A percentile compares a stretch with the other conserved stretches of the same genome.
Evolutionary conservation across 805 yeast species (phyloP).

Genomic region (Wickerhamiella siamensis): DNA sequence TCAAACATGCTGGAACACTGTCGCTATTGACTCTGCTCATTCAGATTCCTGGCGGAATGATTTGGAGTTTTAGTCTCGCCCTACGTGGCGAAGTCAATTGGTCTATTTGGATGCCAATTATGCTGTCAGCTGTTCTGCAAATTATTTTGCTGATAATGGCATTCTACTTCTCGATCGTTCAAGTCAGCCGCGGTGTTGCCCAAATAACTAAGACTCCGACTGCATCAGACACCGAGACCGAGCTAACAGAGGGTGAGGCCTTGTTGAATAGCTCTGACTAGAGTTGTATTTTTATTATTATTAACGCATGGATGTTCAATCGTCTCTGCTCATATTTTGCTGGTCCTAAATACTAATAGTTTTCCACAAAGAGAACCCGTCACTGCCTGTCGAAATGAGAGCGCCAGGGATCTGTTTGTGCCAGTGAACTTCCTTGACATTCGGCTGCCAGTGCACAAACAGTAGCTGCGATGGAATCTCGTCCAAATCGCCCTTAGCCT

Average conservation of each 20-base stretch:
- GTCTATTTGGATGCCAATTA: slow-evolving; percentile 76
- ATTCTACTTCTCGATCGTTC: slow-evolving; percentile 28
- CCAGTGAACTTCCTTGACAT: slow-evolving; percentile 97
- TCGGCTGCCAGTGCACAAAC: slow-evolving; percentile 96
- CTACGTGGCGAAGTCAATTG: slow-evolving; percentile 64
- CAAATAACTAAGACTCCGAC: slow-evolving; percentile 6
- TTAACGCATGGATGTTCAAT: background rate
- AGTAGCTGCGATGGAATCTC: slow-evolving; percentile 91
- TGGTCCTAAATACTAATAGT: slow-evolving; percentile 58
- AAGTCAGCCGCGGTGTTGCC: slow-evolving; percentile 3
- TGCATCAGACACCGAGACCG: background rate
- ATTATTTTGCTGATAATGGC: slow-evolving; percentile 49
- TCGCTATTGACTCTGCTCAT: slow-evolving; percentile 70
- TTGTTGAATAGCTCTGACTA: background rate
- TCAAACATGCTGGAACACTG: slow-evolving; percentile 68
- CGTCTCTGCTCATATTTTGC: background rate
- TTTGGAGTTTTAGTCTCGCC: slow-evolving; percentile 63
- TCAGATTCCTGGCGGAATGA: slow-evolving; percentile 80
- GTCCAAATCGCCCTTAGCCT: slow-evolving; percentile 55
- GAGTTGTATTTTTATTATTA: background rate
- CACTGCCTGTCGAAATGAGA: slow-evolving; percentile 86
- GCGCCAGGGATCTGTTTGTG: slow-evolving; percentile 94
- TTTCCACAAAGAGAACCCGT: slow-evolving; percentile 91
- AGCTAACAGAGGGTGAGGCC: background rate
- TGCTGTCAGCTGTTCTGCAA: slow-evolving; percentile 58